Base-by-base conservation (phyloP, 306 rosid genomes). In the Acacia crassicarpa region DNA sequence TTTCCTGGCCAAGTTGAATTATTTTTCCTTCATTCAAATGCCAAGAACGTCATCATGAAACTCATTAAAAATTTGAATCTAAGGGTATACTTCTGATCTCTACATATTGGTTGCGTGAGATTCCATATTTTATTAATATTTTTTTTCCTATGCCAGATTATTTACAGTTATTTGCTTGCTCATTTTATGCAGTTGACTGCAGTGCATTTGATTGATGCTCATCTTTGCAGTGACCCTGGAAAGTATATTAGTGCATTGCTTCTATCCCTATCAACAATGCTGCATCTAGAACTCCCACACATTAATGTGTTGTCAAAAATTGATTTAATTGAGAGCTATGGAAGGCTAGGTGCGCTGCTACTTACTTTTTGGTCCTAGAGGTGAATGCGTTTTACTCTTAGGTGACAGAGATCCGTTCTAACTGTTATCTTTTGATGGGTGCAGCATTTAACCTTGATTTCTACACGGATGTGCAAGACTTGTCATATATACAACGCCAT, bases 1-100 rank as follows among this genome's bases (percentile, higher is more conserved):
- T 93, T 95, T 82, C 99, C 99, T 16, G 98, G 98, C 54, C 99
- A 95, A 89, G 99, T 93, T 71, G 98, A 95, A 84, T 87, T 95
- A 16, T 95, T 95, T 87, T 89, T 89, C 53, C 94, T 95, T 83
- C 94, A 95, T 83, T 86, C 98, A 77, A 95, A 85, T 71, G 96
- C 97, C 85, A 95, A 92, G 88, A 88, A 70, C 20, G 93, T 92
- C 72, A 89, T 92, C 80, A 89, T 87, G 97, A 87, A 83, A 74
- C 98, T 93, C 77, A 85, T 91, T 44, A 95, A 93, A 83, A 91
- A 88, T 71, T 86, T 95, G 75, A 84, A 91, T 77, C 89, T 95
- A 80, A 77, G 92, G 97, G 99, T 95, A 93, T 51, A 78, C 35
- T 79, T 79, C 35, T 75, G 15, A 77, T 61, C 83, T 76, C 79